Conservation (phyloP, 352 stramenopile genomes). For the Phytophthora crassamura region DNA sequence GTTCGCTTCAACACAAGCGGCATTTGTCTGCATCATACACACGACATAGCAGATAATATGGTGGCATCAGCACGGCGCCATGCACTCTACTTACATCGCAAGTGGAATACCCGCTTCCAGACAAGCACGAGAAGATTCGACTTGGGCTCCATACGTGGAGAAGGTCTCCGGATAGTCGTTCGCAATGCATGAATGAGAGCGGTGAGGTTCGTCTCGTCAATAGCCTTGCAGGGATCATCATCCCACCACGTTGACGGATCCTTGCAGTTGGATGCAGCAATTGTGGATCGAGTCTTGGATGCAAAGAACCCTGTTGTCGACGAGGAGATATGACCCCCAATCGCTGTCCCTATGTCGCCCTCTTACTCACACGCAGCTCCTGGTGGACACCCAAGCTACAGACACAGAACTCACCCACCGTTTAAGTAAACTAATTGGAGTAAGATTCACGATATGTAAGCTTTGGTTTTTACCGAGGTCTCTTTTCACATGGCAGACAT, state of each 20-base stretch:
- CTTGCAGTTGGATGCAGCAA: slow-evolving; percentile 41
- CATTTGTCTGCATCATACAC: slow-evolving; percentile 27
- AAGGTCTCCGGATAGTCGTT: slow-evolving; percentile 37
- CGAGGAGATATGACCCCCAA: slow-evolving; percentile 54
- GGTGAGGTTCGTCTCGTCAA: slow-evolving; percentile 38
- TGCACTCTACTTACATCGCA: slow-evolving; percentile 60
- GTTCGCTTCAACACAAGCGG: slow-evolving; percentile 35
- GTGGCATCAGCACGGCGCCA: no score
- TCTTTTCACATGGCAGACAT: slow-evolving; percentile 64
- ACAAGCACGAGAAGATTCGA: slow-evolving; percentile 69
- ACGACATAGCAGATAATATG: no score
- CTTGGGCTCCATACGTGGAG: slow-evolving; percentile 50
- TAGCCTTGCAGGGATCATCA: slow-evolving; percentile 57
- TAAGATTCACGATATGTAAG: background rate
- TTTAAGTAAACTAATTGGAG: background rate
- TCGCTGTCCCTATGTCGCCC: slow-evolving; percentile 34
- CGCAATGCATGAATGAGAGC: slow-evolving; percentile 53
- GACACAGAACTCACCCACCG: background rate
- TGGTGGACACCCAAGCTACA: slow-evolving; percentile 71
- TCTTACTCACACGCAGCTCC: slow-evolving; percentile 56
- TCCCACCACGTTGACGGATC: slow-evolving; percentile 46
- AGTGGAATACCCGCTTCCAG: slow-evolving; percentile 60
- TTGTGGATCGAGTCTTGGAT: slow-evolving; percentile 46
- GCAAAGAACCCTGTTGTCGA: slow-evolving; percentile 58
- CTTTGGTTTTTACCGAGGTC: background rate